These are phyloP conservation scores for Fennellomyces sp. DNA, from an alignment of 371 early-diverging fungal species.

Conservation along the genomic window DNA sequence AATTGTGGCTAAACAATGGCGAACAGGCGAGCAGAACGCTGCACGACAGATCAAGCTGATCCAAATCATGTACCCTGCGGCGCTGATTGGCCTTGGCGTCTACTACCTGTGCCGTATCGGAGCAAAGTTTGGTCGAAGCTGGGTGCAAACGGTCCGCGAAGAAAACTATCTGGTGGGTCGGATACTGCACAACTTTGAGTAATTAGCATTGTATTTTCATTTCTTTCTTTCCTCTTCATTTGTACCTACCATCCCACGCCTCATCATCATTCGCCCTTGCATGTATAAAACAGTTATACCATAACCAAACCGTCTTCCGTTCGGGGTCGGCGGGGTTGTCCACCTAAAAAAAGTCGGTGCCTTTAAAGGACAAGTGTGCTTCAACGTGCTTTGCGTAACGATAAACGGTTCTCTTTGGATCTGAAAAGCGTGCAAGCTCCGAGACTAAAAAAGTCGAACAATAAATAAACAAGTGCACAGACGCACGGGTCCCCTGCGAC, in stretches of 20 bases:
- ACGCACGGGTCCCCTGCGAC: background rate
- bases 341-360: too few relatives aligned
- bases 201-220: slow-evolving; percentile 17
- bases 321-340: too few relatives aligned
- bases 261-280: background rate
- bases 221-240: background rate
- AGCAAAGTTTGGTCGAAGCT: slow-evolving; percentile 32
- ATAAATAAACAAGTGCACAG: background rate
- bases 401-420: background rate
- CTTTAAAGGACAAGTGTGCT: too few relatives aligned
- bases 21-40: slow-evolving; percentile 19
- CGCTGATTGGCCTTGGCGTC: slow-evolving; percentile 24
- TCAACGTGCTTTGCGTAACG: too few relatives aligned
- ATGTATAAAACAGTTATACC: too few relatives aligned
- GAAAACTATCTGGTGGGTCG: slow-evolving; percentile 68
- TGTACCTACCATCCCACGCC: background rate
- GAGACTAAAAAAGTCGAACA: background rate
- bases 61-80: slow-evolving; percentile 41
- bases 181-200: slow-evolving; percentile 64
- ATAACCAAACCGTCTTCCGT: too few relatives aligned
- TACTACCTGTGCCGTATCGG: slow-evolving; percentile 33
- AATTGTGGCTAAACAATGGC: too few relatives aligned
- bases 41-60: slow-evolving; percentile 26
- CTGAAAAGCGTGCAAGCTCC: background rate
- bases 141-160: slow-evolving; percentile 62